Evolutionary conservation across 2,329 filamentous ascomycete species (phyloP).

Genomic region (Trichoderma brevicompactum): DNA sequence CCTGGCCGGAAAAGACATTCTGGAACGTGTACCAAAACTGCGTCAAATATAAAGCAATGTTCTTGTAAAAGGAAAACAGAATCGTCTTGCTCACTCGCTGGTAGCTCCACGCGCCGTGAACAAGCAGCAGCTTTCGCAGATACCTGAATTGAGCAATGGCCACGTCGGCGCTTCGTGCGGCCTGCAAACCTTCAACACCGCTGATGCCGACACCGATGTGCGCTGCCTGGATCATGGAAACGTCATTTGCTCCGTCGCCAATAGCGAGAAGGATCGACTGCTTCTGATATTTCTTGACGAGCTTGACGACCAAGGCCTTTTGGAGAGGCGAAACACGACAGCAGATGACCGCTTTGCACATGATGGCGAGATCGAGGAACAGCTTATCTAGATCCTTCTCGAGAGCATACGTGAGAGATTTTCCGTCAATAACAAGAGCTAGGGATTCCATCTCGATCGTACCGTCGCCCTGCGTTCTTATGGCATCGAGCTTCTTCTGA

Average conservation of each 20-base stretch:
- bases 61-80: slow-evolving; percentile 99
- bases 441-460: slow-evolving; percentile 82
- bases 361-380: slow-evolving; percentile 88
- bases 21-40: slow-evolving; percentile 99
- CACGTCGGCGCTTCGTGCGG: slow-evolving; percentile 92
- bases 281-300: slow-evolving; percentile 90
- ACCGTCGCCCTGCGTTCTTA: slow-evolving; percentile 78
- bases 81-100: slow-evolving; percentile 97
- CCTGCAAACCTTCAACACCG: slow-evolving; percentile 94
- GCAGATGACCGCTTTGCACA: slow-evolving; percentile 99
- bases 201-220: slow-evolving; percentile 98
- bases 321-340: slow-evolving; percentile 96
- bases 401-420: slow-evolving; percentile 88
- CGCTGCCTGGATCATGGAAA: slow-evolving; percentile 99
- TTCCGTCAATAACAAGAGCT: slow-evolving; percentile 93
- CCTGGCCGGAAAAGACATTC: slow-evolving; percentile 95
- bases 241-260: slow-evolving; percentile 96
- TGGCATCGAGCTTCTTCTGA: slow-evolving; percentile 89
- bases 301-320: slow-evolving; percentile 95
- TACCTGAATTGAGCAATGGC: slow-evolving; percentile 95
- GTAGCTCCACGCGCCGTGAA: slow-evolving; percentile 97
- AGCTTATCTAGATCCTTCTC: slow-evolving; percentile 93
- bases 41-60: slow-evolving; percentile 97
- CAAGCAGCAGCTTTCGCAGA: slow-evolving; percentile 88
- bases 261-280: slow-evolving; percentile 93